phyloP scores from a whole-genome alignment of 1,139 yeast genomes.

The Hansenula anomala region DNA sequence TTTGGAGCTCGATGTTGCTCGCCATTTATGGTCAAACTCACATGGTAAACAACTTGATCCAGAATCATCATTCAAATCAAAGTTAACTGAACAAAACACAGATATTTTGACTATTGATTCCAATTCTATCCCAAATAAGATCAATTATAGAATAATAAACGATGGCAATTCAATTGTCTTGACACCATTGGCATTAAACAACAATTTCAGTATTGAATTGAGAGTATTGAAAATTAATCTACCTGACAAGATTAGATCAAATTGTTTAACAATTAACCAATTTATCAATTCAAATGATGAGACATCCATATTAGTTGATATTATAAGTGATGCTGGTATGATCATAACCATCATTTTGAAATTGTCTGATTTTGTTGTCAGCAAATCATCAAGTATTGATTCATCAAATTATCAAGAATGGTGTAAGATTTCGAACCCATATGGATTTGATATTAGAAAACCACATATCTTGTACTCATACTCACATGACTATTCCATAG shows the following conservation, averaged over 20 bases:
- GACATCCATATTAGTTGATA: conserved; percentile 23
- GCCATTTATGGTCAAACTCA: conserved; percentile 17
- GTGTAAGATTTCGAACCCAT: conserved; percentile 67
- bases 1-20: conserved; percentile 19
- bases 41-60: conserved; percentile 10
- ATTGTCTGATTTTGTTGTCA: conserved; percentile 22
- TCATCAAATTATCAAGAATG: conserved; percentile 32
- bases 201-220: conserved; percentile 13
- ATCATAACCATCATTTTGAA: conserved; percentile 28
- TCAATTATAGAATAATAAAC: conserved; percentile 16
- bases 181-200: conserved; percentile 19
- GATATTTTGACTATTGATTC: conserved; percentile 8
- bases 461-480: conserved; percentile 54
- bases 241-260: conserved; percentile 21
- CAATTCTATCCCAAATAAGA: conserved; percentile 7
- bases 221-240: conserved; percentile 20
- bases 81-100: conserved; percentile 9
- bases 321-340: conserved; percentile 29
- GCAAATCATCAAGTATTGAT: conserved; percentile 8
- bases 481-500: conserved; percentile 39
- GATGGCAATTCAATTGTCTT: conserved; percentile 14
- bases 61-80: conserved; percentile 11
- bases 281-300: conserved; percentile 7
- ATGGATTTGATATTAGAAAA: conserved; percentile 64
- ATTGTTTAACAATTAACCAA: conserved; percentile 17